Evolutionary conservation across 2,329 filamentous ascomycete species (phyloP), one percentile per base, ranked within the genome.

Genomic region (Dendryphion nanum): DNA sequence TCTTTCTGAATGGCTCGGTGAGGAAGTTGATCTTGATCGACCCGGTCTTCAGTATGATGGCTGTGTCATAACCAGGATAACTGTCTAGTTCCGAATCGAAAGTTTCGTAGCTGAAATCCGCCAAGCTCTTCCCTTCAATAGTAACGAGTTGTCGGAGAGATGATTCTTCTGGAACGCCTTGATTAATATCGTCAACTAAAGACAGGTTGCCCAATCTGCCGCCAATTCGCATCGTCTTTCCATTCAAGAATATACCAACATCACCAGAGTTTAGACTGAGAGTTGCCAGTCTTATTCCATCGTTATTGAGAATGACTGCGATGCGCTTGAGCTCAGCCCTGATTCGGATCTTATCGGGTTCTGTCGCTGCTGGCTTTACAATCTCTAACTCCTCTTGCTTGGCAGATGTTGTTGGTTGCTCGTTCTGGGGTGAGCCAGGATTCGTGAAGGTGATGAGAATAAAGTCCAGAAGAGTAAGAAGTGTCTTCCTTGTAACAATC

Each of bases 11-110:
- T 0, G 93, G 93, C 64, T 98, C 94, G 45, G 96, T 91, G 4
- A 97, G 71, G 63, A 99, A 98, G 63, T 96, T 97, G 61, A 98
- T 76, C 69, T 95, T 97, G 64, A 98, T 85, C 0, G 93, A 98
- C 2, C 93, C 93, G 14, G 93, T 91, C 23, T 91, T 83, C 8
- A 99, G 73, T 57, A 82, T 94, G 19, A 98, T 82, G 2, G 90
- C 91, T 12, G 88, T 93, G 60, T 97, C 91, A 57, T 97, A 95
- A 8, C 93, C 94, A 5, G 93, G 94, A 55, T 97, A 97, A 8
- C 80, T 76, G 37, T 85, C 78, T 2, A 83, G 82, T 16, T 78
- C 76, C 0, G 84, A 66, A 61, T 97, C 89, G 53, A 94, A 98
- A 0, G 93, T 98, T 66, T 98, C 89, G 55, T 98, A 99, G 38